These are phyloP conservation scores for Jacaranda mimosifolia DNA, from an alignment of 257 asterid species.

Conservation along the genomic window DNA sequence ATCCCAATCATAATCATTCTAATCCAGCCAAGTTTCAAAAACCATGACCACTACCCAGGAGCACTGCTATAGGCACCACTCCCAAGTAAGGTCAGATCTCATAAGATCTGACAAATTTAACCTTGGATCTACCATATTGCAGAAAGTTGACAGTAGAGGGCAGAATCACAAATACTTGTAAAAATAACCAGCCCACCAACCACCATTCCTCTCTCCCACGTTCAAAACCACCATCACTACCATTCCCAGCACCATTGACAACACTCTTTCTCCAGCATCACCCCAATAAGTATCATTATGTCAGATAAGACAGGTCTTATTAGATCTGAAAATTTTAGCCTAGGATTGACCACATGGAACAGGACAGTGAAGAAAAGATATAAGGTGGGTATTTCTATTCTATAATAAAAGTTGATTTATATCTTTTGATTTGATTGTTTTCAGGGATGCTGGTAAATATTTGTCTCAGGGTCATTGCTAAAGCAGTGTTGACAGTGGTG, in stretches of 20 bases:
- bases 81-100: neutral
- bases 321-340: neutral
- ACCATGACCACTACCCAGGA: slow-evolving; percentile 25
- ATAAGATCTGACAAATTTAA: neutral
- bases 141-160: neutral
- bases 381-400: neutral
- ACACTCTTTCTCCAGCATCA: neutral
- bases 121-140: neutral
- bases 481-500: slow-evolving; percentile 14
- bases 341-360: neutral
- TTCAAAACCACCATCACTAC: neutral
- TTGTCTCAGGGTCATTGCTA: neutral
- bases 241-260: neutral
- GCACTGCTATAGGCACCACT: neutral
- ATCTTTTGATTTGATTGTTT: neutral
- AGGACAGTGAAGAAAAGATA: neutral
- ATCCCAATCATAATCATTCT: neutral
- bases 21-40: neutral
- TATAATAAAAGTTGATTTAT: neutral
- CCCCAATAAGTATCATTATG: neutral
- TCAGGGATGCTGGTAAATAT: neutral
- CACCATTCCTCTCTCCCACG: neutral
- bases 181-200: neutral
- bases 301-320: neutral
- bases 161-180: neutral